A percentile compares a stretch with the other conserved stretches of the same genome.
Evolutionary conservation across 2,329 filamentous ascomycete species (phyloP).

Genomic region (Sporothrix globosa): DNA sequence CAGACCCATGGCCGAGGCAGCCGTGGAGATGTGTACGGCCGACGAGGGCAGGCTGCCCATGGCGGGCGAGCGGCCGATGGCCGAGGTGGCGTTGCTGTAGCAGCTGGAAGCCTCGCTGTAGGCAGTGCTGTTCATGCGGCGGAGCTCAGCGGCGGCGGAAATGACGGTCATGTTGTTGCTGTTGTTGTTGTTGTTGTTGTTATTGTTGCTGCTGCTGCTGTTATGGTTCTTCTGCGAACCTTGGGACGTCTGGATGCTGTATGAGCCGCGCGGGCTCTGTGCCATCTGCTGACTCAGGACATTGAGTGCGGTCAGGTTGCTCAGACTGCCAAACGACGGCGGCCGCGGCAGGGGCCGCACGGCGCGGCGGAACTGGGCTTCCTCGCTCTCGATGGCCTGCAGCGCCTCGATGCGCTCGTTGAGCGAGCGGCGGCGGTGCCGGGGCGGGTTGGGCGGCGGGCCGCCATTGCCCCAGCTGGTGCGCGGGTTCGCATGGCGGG

Average conservation of each 20-base stretch:
- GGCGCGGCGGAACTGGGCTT: not conserved
- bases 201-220: no score
- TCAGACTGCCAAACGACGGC: conserved; percentile 22
- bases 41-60: not conserved
- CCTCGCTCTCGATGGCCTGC: conserved; percentile 24
- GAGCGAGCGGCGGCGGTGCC: conserved; percentile 27
- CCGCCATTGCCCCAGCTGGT: conserved; percentile 16
- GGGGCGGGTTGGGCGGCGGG: not conserved
- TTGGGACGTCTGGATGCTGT: not conserved
- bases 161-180: conserved; percentile 40
- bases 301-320: not conserved
- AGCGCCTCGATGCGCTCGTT: conserved; percentile 28
- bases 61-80: not conserved
- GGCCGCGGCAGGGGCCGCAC: conserved; percentile 29
- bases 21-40: not conserved
- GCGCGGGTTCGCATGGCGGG: conserved; percentile 9
- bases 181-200: no score
- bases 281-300: not conserved
- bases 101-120: conserved; percentile 49
- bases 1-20: not conserved
- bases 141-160: conserved; percentile 56
- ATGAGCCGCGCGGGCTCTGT: not conserved
- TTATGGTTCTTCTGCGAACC: not conserved
- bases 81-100: conserved; percentile 40
- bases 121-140: conserved; percentile 60